Evolutionary conservation across 2,329 filamentous ascomycete genomes (phyloP).

Genomic region (Ilyonectria robusta): DNA sequence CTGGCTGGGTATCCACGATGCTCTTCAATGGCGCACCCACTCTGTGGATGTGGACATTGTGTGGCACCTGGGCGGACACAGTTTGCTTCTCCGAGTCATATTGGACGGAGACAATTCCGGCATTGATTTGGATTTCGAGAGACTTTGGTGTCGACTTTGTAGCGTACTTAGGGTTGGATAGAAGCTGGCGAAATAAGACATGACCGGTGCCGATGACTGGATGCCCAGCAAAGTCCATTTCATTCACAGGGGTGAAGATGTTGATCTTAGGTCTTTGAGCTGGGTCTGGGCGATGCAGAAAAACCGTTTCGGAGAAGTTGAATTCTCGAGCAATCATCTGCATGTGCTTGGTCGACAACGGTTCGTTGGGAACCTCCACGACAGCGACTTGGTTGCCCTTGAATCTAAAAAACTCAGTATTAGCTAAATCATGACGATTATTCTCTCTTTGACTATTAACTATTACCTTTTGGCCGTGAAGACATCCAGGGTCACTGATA

Average conservation of each 20-base stretch:
- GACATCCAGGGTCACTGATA: slow-evolving; percentile 21
- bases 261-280: slow-evolving; percentile 3
- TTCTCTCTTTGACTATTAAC: neutral
- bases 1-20: slow-evolving; percentile 18
- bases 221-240: slow-evolving; percentile 37
- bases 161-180: neutral
- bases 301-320: slow-evolving; percentile 35
- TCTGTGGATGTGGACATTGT: slow-evolving; percentile 32
- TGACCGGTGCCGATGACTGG: slow-evolving; percentile 34
- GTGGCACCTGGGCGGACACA: slow-evolving; percentile 30
- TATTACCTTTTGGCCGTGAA: slow-evolving; percentile 18
- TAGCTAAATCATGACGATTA: neutral
- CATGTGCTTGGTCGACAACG: slow-evolving; percentile 16
- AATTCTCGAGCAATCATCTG: slow-evolving; percentile 33
- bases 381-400: slow-evolving; percentile 35
- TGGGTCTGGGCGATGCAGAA: neutral
- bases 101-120: slow-evolving; percentile 13
- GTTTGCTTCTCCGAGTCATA: slow-evolving; percentile 22
- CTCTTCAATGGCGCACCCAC: neutral
- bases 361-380: slow-evolving; percentile 17
- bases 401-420: slow-evolving; percentile 10
- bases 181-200: slow-evolving; percentile 22
- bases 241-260: slow-evolving; percentile 35
- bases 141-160: neutral
- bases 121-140: slow-evolving; percentile 16